Evolutionary conservation across 495 filamentous ascomycete genomes (phyloP).

Genomic region (Podospora appendiculata): DNA sequence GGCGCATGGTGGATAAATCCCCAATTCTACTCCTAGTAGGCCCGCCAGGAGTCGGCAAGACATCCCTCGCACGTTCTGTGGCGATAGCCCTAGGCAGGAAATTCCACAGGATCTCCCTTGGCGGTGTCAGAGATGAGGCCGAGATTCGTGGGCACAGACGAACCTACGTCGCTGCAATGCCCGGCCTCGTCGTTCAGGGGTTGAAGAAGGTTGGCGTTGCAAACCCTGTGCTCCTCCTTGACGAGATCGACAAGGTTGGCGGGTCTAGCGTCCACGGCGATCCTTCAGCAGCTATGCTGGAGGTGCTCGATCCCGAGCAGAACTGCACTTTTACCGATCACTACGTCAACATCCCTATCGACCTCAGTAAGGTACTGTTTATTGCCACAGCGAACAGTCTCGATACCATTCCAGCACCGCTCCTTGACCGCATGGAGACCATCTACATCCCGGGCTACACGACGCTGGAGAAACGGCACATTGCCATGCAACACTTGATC

Average conservation of each 20-base stretch:
- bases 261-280: constrained; percentile 91
- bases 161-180: constrained; percentile 98
- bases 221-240: constrained; percentile 93
- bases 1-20: constrained; percentile 83
- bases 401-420: constrained; percentile 87
- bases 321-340: constrained; percentile 94
- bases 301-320: constrained; percentile 97
- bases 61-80: constrained; percentile 87
- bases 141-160: constrained; percentile 94
- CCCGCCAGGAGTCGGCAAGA: constrained; percentile 95
- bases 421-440: constrained; percentile 97
- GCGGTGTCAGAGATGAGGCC: constrained; percentile 92
- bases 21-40: constrained; percentile 92
- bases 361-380: constrained; percentile 93
- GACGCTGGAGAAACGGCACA: constrained; percentile 95
- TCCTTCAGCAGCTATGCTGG: constrained; percentile 96
- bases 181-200: constrained; percentile 87
- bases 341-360: constrained; percentile 93
- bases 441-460: constrained; percentile 92
- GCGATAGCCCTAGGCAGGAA: constrained; percentile 87
- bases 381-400: constrained; percentile 97
- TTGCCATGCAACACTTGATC: constrained; percentile 85
- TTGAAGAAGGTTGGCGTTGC: constrained; percentile 93
- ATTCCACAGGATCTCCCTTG: constrained; percentile 95
- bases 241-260: constrained; percentile 98